Evolutionary conservation across 345 rosid genomes (phyloP).

Genomic region (Boechera retrofracta): DNA sequence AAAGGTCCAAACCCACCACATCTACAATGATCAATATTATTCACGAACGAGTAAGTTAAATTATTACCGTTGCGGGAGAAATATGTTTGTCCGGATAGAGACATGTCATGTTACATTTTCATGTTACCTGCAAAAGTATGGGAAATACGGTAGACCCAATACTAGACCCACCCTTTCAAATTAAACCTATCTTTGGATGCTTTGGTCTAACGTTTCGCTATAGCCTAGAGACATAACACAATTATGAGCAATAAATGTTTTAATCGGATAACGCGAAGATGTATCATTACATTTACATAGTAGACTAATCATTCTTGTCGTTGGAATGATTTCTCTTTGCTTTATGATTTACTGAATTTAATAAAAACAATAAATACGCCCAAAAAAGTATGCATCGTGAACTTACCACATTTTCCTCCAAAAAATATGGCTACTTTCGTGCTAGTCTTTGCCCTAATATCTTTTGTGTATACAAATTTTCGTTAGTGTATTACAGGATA

Average conservation of each 20-base stretch:
- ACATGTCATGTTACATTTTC: slow-evolving; percentile 35
- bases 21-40: slow-evolving; percentile 26
- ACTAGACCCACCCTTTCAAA: slow-evolving; percentile 24
- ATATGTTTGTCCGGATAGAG: slow-evolving; percentile 21
- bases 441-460: not conserved
- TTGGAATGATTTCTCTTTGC: slow-evolving; percentile 37
- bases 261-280: slow-evolving; percentile 25
- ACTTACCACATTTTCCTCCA: slow-evolving; percentile 35
- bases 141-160: slow-evolving; percentile 23
- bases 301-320: slow-evolving; percentile 37
- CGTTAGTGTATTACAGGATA: not conserved
- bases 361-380: slow-evolving; percentile 1
- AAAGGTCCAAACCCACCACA: slow-evolving; percentile 2
- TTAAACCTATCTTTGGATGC: slow-evolving; percentile 41
- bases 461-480: not conserved
- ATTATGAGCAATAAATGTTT: slow-evolving; percentile 29
- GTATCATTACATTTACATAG: slow-evolving; percentile 33
- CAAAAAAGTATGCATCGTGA: slow-evolving; percentile 24
- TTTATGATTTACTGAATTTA: slow-evolving; percentile 14
- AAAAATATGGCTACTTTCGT: slow-evolving; percentile 31
- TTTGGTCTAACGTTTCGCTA: slow-evolving; percentile 27
- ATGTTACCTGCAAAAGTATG: slow-evolving; percentile 37
- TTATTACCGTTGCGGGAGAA: slow-evolving; percentile 19
- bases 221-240: not conserved
- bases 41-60: slow-evolving; percentile 20